Conservation (phyloP, 164 flowering plant species). For the Umbellularia californica region DNA sequence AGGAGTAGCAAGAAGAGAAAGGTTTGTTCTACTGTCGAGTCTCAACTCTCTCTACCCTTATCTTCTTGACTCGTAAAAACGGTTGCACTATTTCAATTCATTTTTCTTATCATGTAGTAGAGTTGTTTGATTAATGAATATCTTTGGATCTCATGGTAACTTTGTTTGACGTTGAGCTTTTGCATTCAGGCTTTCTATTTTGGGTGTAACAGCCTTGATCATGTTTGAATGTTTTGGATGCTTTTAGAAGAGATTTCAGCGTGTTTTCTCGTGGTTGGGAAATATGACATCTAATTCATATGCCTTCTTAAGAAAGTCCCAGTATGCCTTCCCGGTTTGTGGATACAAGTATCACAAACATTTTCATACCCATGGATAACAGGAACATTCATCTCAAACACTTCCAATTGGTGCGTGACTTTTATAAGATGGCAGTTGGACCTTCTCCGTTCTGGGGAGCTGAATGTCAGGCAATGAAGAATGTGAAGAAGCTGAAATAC, state of each 20-base stretch:
- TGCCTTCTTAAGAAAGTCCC: too few relatives aligned
- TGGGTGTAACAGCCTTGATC: not conserved
- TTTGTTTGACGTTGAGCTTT: not conserved
- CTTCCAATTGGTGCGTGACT: too few relatives aligned
- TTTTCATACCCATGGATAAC: too few relatives aligned
- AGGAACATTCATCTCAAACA: too few relatives aligned
- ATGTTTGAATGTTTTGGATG: not conserved
- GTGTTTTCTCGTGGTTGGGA: not conserved
- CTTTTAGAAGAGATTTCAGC: not conserved
- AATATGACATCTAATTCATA: too few relatives aligned
- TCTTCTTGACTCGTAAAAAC: not conserved
- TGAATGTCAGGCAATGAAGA: too few relatives aligned
- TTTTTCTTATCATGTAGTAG: not conserved
- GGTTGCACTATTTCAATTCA: not conserved
- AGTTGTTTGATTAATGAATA: not conserved
- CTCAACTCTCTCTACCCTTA: not conserved
- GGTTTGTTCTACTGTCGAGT: slow-evolving; percentile 33
- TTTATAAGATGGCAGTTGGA: too few relatives aligned
- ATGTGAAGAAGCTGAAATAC: too few relatives aligned
- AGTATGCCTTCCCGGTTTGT: too few relatives aligned
- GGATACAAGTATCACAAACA: too few relatives aligned
- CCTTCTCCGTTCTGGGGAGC: too few relatives aligned
- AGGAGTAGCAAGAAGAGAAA: slow-evolving; percentile 83
- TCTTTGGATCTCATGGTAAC: not conserved
- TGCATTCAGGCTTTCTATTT: not conserved